Evolutionary conservation across 306 rosid species (phyloP), one percentile per base, ranked within the genome.

Genomic region (Dryas alaskensis): DNA sequence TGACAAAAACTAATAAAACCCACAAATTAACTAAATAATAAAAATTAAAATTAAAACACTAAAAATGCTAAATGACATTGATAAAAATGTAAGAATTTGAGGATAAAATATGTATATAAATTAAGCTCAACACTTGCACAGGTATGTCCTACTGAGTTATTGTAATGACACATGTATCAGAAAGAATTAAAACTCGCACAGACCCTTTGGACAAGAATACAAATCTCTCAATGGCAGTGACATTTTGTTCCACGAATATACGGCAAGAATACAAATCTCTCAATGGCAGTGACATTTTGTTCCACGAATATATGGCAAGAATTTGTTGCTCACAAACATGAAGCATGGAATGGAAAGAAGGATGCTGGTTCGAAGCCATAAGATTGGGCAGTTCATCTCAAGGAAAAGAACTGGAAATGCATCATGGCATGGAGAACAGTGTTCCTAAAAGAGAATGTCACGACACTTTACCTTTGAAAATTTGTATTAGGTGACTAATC

Each of bases 361-460:
- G 84, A 82, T 65, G 73, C 84, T 79, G 66, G 66, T 70, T 67
- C 27, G 39, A 88, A 81, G 70, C 77, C 92, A 63, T 67, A 61
- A 78, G 86, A 73, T 40, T 39, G 19, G 76, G 79, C 52, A 50
- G 72, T 79, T 88, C 93, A 50, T 91, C 93, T 71, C 86, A 75
- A 47, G 87, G 83, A 72, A 84, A 82, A 63, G 80, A 75, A 80
- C 67, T 10, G 42, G 86, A 82, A 66, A 75, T 78, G 76, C 84
- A 65, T 61, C 74, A 79, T 80, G 83, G 74, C 27, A 79, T 81
- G 81, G 91, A 82, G 64, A 80, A 75, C 76, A 62, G 62, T 17
- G 39, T 76, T 72, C 82, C 78, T 6, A 78, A 74, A 72, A 79
- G 80, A 70, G 89, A 84, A 47, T 54, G 31, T 74, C 83, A 76